These are phyloP conservation scores for Isoetes engelmannii DNA, from an alignment of 83 land plant genomes.

Conservation along the genomic window DNA sequence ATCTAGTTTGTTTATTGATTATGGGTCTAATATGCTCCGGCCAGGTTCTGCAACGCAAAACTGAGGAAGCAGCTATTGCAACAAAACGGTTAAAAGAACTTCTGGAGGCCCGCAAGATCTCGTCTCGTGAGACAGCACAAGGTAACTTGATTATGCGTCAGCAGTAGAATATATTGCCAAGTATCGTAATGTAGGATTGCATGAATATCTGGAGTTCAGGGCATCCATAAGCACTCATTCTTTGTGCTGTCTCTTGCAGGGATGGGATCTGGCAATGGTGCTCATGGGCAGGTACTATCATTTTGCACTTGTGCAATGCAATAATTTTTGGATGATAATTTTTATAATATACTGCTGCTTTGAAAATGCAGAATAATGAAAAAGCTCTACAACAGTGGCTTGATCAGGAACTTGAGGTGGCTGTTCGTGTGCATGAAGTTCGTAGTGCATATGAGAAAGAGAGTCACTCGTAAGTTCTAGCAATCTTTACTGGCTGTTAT, in stretches of 20 bases:
- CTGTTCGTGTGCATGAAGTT: constrained; percentile 83
- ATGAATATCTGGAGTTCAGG: background rate
- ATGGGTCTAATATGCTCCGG: background rate
- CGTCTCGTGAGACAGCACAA: constrained; percentile 8
- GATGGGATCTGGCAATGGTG: background rate
- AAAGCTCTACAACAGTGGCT: constrained; percentile 68
- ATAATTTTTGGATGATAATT: background rate
- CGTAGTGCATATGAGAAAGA: constrained; percentile 85
- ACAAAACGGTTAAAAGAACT: constrained; percentile 22
- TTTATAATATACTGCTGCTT: background rate
- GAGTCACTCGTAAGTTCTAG: constrained; percentile 62
- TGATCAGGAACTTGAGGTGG: constrained; percentile 84
- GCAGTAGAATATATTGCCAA: background rate
- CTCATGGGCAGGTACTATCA: background rate
- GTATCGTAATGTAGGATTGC: background rate
- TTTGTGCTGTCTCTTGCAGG: background rate
- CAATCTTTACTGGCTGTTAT: background rate
- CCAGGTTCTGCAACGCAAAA: constrained; percentile 27
- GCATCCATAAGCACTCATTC: background rate
- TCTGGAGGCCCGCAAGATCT: constrained; percentile 14
- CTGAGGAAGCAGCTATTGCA: constrained; percentile 24
- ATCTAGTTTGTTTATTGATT: background rate
- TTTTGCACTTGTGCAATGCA: background rate
- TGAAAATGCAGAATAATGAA: constrained; percentile 43
- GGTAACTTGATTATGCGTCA: constrained; percentile 6